Evolutionary conservation across 2,329 filamentous ascomycete genomes (phyloP), one percentile per base, ranked within the genome.

Genomic region (Diaporthe caulivora): DNA sequence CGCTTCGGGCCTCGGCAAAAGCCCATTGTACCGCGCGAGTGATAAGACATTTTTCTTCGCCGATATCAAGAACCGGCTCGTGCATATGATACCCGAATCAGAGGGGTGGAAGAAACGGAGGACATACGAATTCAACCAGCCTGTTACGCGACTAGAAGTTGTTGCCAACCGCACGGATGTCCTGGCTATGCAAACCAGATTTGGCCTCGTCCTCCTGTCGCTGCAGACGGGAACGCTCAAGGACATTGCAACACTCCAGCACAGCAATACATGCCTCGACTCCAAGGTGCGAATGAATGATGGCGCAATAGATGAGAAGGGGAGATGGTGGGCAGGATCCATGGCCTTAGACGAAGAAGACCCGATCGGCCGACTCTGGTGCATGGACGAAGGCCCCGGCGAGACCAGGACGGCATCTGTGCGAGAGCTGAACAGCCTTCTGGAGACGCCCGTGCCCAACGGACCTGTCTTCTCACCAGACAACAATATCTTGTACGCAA

Each of bases 1-100:
- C 9, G 57, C 58, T 21, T 75, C 74, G 2, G 76, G 76, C 2
- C 74, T 80, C 18, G 77, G 77, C 54, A 76, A 79, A 58, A 78
- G 76, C 49, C 78, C 78, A 17, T 47, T 79, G 11, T 79, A 79
- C 60, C 76, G 78, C n/a, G 72, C 71, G 15, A 74, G 73, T 18
- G 76, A 79, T 42, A 73, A 78, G 57, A 76, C 69, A 1, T 78
- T 79, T 69, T 79, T 78, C 73, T 79, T 78, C 68, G 76, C 76
- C 70, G 78, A 79, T 71, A 80, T 79, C 62, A 77, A 77, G 64
- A 77, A 77, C 26, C 75, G 73, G 44, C 72, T 75, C n/a, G 72
- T 79, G 1, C 76, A 79, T 70, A 67, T 58, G 34, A 71, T 79
- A 7, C 77, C 77, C 0, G 26, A 75, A 21, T 29, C 58, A 8